These are phyloP conservation scores for Trichomonascaceae sp. DNA, from an alignment of 1,139 yeast genomes.

Conservation along the genomic window DNA sequence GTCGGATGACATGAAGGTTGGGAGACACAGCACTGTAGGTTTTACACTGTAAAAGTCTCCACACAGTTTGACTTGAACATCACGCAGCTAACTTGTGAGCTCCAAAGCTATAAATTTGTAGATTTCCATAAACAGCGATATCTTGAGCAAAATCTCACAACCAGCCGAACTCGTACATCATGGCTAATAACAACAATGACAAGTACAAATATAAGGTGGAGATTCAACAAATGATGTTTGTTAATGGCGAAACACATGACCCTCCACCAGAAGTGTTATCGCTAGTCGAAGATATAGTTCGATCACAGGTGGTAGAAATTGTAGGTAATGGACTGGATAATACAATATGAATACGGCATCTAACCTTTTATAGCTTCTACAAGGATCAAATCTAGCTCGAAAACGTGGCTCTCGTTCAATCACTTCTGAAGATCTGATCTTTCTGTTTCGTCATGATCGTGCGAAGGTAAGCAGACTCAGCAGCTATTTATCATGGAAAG, in stretches of 20 bases:
- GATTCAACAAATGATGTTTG: constrained; percentile 98
- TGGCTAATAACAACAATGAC: constrained; percentile 28
- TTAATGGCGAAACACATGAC: constrained; percentile 89
- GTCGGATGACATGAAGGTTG: background rate
- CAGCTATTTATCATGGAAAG: constrained; percentile 95
- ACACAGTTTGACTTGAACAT: no score
- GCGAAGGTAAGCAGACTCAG: constrained; percentile 90
- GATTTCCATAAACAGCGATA: background rate
- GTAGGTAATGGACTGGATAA: constrained; percentile 30
- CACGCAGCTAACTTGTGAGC: background rate
- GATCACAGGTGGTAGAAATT: constrained; percentile 86
- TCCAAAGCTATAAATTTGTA: background rate
- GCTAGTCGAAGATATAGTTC: constrained; percentile 86
- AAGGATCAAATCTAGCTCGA: constrained; percentile 73
- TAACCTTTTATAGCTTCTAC: constrained; percentile 39
- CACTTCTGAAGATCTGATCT: constrained; percentile 88
- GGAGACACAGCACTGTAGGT: background rate
- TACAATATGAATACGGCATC: constrained; percentile 1
- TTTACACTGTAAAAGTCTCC: no score
- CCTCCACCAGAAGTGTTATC: constrained; percentile 90
- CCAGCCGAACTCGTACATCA: background rate
- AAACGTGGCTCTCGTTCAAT: constrained; percentile 78
- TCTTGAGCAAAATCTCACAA: background rate
- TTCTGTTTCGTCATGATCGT: constrained; percentile 83
- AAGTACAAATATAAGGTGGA: constrained; percentile 76